These are phyloP conservation scores for Trypanosomatidae sp. DNA, from an alignment of 208 protist genomes.

Conservation along the genomic window DNA sequence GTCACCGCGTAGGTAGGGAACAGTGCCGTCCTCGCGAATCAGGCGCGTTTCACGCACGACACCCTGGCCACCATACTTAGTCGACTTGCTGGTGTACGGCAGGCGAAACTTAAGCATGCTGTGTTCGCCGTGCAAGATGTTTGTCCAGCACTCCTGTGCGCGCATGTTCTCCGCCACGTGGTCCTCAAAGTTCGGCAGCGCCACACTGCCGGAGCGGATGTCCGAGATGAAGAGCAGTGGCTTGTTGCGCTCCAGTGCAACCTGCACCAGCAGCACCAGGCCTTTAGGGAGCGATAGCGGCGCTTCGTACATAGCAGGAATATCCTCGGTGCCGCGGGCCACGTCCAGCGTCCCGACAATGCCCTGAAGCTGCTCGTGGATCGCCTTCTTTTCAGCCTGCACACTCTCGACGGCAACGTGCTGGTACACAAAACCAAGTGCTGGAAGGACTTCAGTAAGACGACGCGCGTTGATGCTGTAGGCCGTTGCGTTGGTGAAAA, in stretches of 20 bases:
- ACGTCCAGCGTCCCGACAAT: conserved; percentile 86
- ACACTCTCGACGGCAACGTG: conserved; percentile 44
- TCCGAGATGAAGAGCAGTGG: conserved; percentile 95
- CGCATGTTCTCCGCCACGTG: conserved; percentile 92
- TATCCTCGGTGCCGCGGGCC: conserved; percentile 83
- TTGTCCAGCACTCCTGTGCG: conserved; percentile 92
- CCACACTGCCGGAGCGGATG: conserved; percentile 90
- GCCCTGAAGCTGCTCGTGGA: conserved; percentile 63
- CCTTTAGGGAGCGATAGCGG: conserved; percentile 59
- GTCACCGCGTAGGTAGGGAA: conserved; percentile 90
- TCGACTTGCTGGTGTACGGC: conserved; percentile 86
- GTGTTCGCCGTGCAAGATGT: conserved; percentile 80
- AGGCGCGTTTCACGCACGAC: conserved; percentile 37
- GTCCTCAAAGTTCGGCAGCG: conserved; percentile 88
- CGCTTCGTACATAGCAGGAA: conserved; percentile 88
- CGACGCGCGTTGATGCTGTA: conserved; percentile 88
- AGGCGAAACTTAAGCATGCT: conserved; percentile 97
- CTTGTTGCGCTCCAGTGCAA: conserved; percentile 71
- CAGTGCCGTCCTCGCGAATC: conserved; percentile 73
- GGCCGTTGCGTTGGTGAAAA: conserved; percentile 94
- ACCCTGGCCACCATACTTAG: conserved; percentile 43
- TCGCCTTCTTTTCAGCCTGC: conserved; percentile 40
- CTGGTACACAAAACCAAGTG: conserved; percentile 58
- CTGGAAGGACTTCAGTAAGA: conserved; percentile 58
- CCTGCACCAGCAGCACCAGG: conserved; percentile 69